Conservation (phyloP, 2,329 filamentous ascomycete species). For the Paraconiothyrium sp. region DNA sequence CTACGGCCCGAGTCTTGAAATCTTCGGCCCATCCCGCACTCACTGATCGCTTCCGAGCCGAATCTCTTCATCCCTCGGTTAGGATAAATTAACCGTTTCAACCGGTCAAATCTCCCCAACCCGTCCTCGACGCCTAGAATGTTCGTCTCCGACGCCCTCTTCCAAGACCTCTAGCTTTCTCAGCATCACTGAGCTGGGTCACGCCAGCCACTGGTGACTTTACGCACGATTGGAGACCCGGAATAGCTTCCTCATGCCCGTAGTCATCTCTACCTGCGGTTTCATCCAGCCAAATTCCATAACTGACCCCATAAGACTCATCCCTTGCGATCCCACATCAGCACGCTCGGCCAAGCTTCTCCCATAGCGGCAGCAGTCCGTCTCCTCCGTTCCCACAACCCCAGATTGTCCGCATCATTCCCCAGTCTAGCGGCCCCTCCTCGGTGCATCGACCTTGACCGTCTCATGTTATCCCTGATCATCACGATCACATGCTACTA, state of each 20-base stretch:
- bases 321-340: slow-evolving; percentile 21
- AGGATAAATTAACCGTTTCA: slow-evolving; percentile 14
- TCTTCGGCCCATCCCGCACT: slow-evolving; percentile 9
- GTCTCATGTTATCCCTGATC: slow-evolving; percentile 12
- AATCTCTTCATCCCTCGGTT: neutral
- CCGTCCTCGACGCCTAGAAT: neutral
- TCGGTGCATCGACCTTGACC: slow-evolving; percentile 8
- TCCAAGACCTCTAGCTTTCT: neutral
- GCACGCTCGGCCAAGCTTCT: slow-evolving; percentile 20
- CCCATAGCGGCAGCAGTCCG: slow-evolving; percentile 23
- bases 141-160: slow-evolving; percentile 1
- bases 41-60: slow-evolving; percentile 1
- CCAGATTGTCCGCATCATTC: slow-evolving; percentile 25
- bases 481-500: slow-evolving; percentile 17
- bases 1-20: slow-evolving; percentile 7
- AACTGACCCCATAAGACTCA: slow-evolving; percentile 11
- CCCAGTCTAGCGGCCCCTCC: slow-evolving; percentile 6
- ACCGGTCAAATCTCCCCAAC: slow-evolving; percentile 3
- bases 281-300: slow-evolving; percentile 15
- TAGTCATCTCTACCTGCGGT: slow-evolving; percentile 17
- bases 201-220: neutral
- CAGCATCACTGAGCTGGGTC: neutral
- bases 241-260: slow-evolving; percentile 13
- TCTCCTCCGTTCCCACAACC: slow-evolving; percentile 27
- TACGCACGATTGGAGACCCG: neutral